Percentiles rank a stretch among this genome's conserved stretches.
Evolutionary conservation across 768 basidiomycete genomes (phyloP).

Genomic region (Pleurotus ostreatus): DNA sequence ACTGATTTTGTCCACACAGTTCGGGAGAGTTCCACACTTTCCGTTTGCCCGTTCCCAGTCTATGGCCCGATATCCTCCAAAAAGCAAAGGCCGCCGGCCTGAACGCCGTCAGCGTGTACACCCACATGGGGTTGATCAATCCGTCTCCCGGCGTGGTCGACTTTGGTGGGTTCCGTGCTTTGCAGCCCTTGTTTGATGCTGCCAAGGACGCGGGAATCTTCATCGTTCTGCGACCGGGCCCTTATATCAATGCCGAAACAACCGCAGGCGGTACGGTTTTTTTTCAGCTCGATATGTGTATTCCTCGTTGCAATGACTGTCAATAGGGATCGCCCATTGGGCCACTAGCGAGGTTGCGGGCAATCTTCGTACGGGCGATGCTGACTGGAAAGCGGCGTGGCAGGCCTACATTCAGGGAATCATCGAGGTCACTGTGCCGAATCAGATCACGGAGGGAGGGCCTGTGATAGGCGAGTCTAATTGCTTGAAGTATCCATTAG

Average conservation of each 20-base stretch:
- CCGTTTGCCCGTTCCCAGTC: slow-evolving; percentile 70
- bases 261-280: slow-evolving; percentile 58
- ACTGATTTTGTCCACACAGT: slow-evolving; percentile 27
- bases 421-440: no score
- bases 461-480: slow-evolving; percentile 57
- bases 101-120: slow-evolving; percentile 75
- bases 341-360: no score
- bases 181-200: slow-evolving; percentile 70
- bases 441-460: no score
- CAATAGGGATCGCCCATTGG: slow-evolving; percentile 24
- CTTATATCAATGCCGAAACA: slow-evolving; percentile 77
- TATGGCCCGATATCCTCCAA: slow-evolving; percentile 82
- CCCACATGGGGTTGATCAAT: slow-evolving; percentile 76
- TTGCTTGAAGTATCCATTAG: background rate
- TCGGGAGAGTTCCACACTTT: slow-evolving; percentile 87
- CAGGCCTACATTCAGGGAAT: no score
- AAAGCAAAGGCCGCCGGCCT: slow-evolving; percentile 79
- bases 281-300: slow-evolving; percentile 39
- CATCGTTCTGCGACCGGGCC: slow-evolving; percentile 75
- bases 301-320: background rate
- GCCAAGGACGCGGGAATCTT: slow-evolving; percentile 72
- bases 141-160: slow-evolving; percentile 73
- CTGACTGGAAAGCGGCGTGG: no score
- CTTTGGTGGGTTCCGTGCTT: slow-evolving; percentile 64
- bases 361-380: no score